phyloP scores from a whole-genome alignment of 2,329 filamentous ascomycete genomes.

The Geosmithia morbida region DNA sequence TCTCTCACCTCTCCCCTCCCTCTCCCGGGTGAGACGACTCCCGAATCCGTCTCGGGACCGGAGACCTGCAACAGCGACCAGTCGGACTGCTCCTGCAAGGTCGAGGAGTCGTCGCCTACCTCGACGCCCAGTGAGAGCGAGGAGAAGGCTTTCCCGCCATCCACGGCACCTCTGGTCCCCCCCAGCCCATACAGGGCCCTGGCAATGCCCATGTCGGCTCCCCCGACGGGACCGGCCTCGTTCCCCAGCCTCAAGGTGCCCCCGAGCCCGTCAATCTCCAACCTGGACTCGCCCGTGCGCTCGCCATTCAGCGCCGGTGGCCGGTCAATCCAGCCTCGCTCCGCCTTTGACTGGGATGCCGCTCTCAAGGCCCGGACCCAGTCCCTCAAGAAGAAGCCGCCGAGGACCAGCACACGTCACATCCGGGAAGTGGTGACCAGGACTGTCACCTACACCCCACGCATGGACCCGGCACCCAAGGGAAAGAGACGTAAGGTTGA shows the following conservation, averaged over 20 bases:
- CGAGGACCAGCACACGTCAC: conserved; percentile 49
- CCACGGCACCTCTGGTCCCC: conserved; percentile 23
- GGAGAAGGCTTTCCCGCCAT: conserved; percentile 16
- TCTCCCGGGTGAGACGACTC: conserved; percentile 32
- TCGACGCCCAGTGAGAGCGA: conserved; percentile 1
- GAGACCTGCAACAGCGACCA: conserved; percentile 41
- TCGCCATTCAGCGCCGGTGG: conserved; percentile 57
- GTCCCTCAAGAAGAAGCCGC: conserved; percentile 37
- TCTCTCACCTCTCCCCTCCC: conserved; percentile 55
- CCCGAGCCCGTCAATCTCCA: conserved; percentile 56
- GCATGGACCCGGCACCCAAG: conserved; percentile 79
- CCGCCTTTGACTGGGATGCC: conserved; percentile 67
- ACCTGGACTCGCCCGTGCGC: conserved; percentile 51
- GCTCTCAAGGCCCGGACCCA: conserved; percentile 55
- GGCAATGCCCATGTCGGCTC: conserved; percentile 38
- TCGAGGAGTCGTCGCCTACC: conserved; percentile 33
- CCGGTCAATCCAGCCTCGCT: conserved; percentile 34
- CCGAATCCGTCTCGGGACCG: conserved; percentile 30
- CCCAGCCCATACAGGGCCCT: conserved; percentile 36
- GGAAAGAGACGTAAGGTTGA: conserved; percentile 75
- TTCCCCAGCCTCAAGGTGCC: conserved; percentile 62
- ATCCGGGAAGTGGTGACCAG: conserved; percentile 88
- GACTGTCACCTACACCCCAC: conserved; percentile 79
- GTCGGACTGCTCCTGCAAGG: conserved; percentile 42
- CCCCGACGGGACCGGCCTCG: conserved; percentile 44